Percentiles rank a stretch among this genome's conserved stretches.
phyloP scores from a whole-genome alignment of 2,329 filamentous ascomycete species.

The Seiridium unicorne region DNA sequence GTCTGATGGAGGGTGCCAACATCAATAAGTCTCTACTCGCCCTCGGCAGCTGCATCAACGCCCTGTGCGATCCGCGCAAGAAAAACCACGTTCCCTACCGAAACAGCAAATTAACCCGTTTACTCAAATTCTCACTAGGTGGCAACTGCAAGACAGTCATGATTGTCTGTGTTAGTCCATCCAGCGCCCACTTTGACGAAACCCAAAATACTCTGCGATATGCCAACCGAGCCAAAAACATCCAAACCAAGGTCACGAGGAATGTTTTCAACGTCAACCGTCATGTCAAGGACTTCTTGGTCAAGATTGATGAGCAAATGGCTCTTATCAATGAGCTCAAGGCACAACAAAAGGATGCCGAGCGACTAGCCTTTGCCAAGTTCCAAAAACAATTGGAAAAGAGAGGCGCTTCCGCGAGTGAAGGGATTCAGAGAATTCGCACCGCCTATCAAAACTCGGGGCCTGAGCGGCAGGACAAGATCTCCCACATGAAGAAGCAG shows the following conservation, averaged over 20 bases:
- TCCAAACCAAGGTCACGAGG: slow-evolving; percentile 98
- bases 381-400: slow-evolving; percentile 91
- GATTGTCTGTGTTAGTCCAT: slow-evolving; percentile 98
- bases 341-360: slow-evolving; percentile 86
- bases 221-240: slow-evolving; percentile 97
- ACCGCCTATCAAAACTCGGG: slow-evolving; percentile 80
- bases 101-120: slow-evolving; percentile 93
- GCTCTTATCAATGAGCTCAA: slow-evolving; percentile 94
- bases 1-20: slow-evolving; percentile 90
- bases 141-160: slow-evolving; percentile 99
- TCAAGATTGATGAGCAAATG: slow-evolving; percentile 99
- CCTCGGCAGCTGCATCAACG: slow-evolving; percentile 96
- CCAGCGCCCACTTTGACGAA: slow-evolving; percentile 95
- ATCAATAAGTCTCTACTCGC: slow-evolving; percentile 98
- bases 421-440: slow-evolving; percentile 78
- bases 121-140: slow-evolving; percentile 94
- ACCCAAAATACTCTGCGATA: slow-evolving; percentile 98
- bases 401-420: slow-evolving; percentile 70
- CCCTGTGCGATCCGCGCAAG: slow-evolving; percentile 88
- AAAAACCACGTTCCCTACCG: slow-evolving; percentile 94
- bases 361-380: slow-evolving; percentile 78
- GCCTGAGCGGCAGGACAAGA: slow-evolving; percentile 74
- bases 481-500: slow-evolving; percentile 77
- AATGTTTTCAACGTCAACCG: slow-evolving; percentile 99
- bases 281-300: slow-evolving; percentile 97